Base-by-base conservation (phyloP, 371 early-diverging fungal genomes). In the Mucor mucedo region DNA sequence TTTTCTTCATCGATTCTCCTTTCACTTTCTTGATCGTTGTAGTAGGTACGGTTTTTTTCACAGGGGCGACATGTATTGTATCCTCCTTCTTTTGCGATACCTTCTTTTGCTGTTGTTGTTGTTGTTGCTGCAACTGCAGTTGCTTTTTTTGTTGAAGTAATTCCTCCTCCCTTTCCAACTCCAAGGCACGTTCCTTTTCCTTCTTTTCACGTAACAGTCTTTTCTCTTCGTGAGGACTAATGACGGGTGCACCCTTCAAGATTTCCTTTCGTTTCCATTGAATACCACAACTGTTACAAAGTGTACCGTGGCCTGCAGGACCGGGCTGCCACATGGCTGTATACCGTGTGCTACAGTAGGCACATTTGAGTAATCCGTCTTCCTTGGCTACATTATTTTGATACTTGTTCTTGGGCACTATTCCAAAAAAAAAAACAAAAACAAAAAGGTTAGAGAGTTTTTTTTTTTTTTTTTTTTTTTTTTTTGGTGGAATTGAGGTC, bases 211-310 rank as follows among this genome's bases (percentile, higher is more conserved):
- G 66, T 30, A 58, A 28, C 14, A 63, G 45, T 27, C 57, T 53
- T 45, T 67, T 65, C 47, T 74, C 76, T 55, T 76, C 76, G 28
- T 70, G 55, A 21, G 55, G 52, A n/a, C 66, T 72, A 4, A 75
- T 75, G 2, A 77, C 73, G 11, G 72, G 64, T 9, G 76, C 71
- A 52, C 71, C 84, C 16, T 71, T 66, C n/a, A 86, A 54, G 30
- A 86, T 86, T 40, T 80, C 77, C 3, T 79, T 82, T 59, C 75
- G 74, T 21, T 68, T 73, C 87, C 87, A 88, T 58, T 82, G 77
- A 13, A 87, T 57, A 30, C 82, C 79, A 63, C 82, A 82, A 4
- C 74, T 75, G 57, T 82, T 82, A 57, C 82, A 82, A 13, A 82
- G 63, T 14, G 82, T 78, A 13, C 79, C 79, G 13, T 63, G 60